Base-by-base conservation (phyloP, 2,329 filamentous ascomycete genomes). In the Fusarium sp. region DNA sequence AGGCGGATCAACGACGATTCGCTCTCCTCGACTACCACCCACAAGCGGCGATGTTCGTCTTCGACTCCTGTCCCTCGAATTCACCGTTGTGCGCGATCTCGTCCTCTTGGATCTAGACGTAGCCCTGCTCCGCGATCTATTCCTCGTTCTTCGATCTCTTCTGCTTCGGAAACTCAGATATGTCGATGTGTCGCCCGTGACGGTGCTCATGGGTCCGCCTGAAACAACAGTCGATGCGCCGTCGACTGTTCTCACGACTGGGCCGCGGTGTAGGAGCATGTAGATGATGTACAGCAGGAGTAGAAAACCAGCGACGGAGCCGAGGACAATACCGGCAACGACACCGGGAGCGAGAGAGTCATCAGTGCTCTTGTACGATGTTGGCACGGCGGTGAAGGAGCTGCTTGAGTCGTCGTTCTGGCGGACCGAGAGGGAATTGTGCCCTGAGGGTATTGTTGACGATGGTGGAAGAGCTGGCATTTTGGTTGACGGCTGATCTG, bases 231-330 rank as follows among this genome's bases (percentile, higher is more conserved):
- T 73, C 17, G 72, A 75, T 54, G 64, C 59, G 18, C 67, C 67
- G 9, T 75, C 75, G 30, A 76, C 74, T 41, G 74, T 68, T 38
- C 78, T 69, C 61, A 78, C 78, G 42, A 81, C 76, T 4, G 83
- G 84, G 3, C 82, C 83, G 36, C 85, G 82, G 67, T 86, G 85
- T 36, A 88, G 79, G n/a, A 82, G 83, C 6, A 84, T 83, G 78
- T 88, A 89, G 64, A 89, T 72, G 18, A 89, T 76, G 79, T 86
- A 86, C 36, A 90, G 80, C 18, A 89, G 70, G 39, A 90, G 81
- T 38, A 90, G 78, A 78, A 90, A 87, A 59, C 85, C 89, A 34
- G 81, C 83, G 54, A 86, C 82, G 47, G 83, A 82, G 71, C 85
- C 85, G 57, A 87, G 80, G 9, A 85, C 83, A 66, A 86, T 85